Percentiles rank a stretch among this genome's conserved stretches.
phyloP scores from a whole-genome alignment of 169 alveolate genomes.

The Plasmodium yoelii region DNA sequence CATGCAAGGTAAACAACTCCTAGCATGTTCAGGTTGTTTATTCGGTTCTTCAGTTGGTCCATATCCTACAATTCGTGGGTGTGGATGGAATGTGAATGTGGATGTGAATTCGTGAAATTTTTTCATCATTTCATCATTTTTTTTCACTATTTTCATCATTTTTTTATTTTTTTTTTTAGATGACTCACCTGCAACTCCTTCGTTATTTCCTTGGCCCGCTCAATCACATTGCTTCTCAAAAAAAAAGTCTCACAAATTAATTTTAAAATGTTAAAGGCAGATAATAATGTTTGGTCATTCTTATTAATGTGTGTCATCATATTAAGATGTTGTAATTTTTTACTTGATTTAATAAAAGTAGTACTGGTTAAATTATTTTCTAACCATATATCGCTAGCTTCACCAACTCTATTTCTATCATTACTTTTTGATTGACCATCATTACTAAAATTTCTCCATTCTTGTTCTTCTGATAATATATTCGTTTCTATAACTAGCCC shows the following conservation, averaged over 20 bases:
- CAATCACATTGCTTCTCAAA: constrained; percentile 88
- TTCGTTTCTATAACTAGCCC: constrained; percentile 89
- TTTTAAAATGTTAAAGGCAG: constrained; percentile 86
- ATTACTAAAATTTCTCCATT: constrained; percentile 90
- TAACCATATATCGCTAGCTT: constrained; percentile 90
- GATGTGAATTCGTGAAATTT: no score
- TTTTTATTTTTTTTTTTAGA: neutral
- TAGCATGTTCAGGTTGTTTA: constrained; percentile 83
- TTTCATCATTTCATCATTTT: no score
- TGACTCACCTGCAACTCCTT: constrained; percentile 81
- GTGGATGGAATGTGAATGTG: no score
- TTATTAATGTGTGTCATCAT: constrained; percentile 80
- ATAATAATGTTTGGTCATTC: constrained; percentile 83
- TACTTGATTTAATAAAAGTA: constrained; percentile 89
- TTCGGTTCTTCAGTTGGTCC: constrained; percentile 81
- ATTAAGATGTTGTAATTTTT: constrained; percentile 84
- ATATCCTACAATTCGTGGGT: constrained; percentile 75
- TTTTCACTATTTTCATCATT: neutral
- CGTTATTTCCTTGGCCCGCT: constrained; percentile 88
- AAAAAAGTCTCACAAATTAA: constrained; percentile 86
- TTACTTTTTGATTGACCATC: constrained; percentile 83
- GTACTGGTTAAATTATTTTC: constrained; percentile 89
- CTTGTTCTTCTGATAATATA: constrained; percentile 91
- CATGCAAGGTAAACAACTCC: constrained; percentile 92
- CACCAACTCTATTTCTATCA: constrained; percentile 92